These are phyloP conservation scores for Zhuliangozyma blackwelliae DNA, from an alignment of 1,139 yeast species.

Conservation along the genomic window DNA sequence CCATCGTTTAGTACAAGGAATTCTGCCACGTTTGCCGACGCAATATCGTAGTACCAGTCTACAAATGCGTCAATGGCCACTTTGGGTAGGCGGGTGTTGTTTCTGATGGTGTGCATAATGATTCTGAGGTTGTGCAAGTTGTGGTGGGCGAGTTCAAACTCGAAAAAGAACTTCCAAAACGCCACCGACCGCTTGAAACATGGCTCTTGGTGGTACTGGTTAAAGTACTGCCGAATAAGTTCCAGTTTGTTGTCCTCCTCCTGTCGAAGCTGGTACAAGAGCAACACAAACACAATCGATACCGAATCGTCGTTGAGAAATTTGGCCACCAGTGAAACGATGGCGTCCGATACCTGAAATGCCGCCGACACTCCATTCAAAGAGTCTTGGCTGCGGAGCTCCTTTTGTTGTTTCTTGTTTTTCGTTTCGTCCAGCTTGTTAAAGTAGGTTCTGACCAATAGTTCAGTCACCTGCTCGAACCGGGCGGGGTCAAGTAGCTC, in stretches of 20 bases:
- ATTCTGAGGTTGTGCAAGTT: slow-evolving; percentile 41
- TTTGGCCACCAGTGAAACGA: slow-evolving; percentile 11
- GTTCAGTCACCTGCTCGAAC: slow-evolving; percentile 11
- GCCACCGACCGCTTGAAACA: slow-evolving; percentile 34
- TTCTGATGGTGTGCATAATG: slow-evolving; percentile 41
- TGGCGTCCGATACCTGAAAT: slow-evolving; percentile 6
- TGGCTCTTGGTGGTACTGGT: slow-evolving; percentile 32
- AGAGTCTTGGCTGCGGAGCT: background rate
- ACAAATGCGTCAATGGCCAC: slow-evolving; percentile 37
- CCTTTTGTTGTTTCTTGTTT: slow-evolving; percentile 4
- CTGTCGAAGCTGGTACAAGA: slow-evolving; percentile 15
- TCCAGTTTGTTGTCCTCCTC: slow-evolving; percentile 6
- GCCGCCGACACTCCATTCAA: too few relatives aligned
- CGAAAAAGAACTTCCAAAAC: slow-evolving; percentile 57
- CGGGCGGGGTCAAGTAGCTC: slow-evolving; percentile 3
- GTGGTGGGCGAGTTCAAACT: slow-evolving; percentile 42
- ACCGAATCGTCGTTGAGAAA: slow-evolving; percentile 31
- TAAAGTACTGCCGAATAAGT: slow-evolving; percentile 24
- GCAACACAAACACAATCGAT: slow-evolving; percentile 18
- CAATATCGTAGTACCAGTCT: slow-evolving; percentile 17
- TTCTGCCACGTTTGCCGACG: slow-evolving; percentile 22
- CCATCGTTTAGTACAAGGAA: slow-evolving; percentile 11
- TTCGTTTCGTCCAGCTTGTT: slow-evolving; percentile 11
- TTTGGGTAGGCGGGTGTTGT: slow-evolving; percentile 45
- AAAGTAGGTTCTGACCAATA: slow-evolving; percentile 19